Percentiles rank a stretch among this genome's conserved stretches.
Conservation (phyloP, 805 yeast species). For the Ogataea paraovalis region DNA sequence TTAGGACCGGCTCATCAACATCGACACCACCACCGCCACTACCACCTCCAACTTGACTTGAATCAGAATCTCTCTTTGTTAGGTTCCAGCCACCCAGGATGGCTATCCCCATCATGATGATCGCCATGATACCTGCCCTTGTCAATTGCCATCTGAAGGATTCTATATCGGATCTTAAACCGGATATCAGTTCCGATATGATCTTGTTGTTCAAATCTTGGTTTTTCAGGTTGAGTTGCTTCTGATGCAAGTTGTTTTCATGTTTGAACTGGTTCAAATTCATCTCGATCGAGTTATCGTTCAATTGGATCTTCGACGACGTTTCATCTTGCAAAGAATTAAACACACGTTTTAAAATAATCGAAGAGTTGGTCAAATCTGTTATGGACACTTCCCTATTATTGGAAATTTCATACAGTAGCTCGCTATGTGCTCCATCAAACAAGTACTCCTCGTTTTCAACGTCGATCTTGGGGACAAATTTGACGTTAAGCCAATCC, state of each 20-base stretch:
- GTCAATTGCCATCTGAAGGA: slow-evolving; percentile 91
- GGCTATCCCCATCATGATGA: slow-evolving; percentile 59
- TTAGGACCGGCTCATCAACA: slow-evolving; percentile 25
- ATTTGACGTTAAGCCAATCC: slow-evolving; percentile 43
- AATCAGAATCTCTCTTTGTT: slow-evolving; percentile 25
- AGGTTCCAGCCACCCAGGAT: slow-evolving; percentile 50
- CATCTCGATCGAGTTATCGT: slow-evolving; percentile 71
- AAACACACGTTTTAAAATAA: slow-evolving; percentile 67
- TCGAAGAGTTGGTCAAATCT: slow-evolving; percentile 61
- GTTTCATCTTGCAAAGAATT: slow-evolving; percentile 75
- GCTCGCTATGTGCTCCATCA: slow-evolving; percentile 88
- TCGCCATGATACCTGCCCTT: slow-evolving; percentile 78
- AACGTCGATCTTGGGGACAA: slow-evolving; percentile 58
- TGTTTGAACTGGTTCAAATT: slow-evolving; percentile 83
- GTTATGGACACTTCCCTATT: slow-evolving; percentile 68
- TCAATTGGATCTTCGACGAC: slow-evolving; percentile 48
- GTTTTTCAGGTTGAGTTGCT: slow-evolving; percentile 60
- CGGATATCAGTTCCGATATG: slow-evolving; percentile 74
- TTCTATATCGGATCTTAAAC: slow-evolving; percentile 82
- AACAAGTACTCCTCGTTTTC: slow-evolving; percentile 87
- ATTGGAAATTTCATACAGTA: slow-evolving; percentile 70
- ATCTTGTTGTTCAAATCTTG: slow-evolving; percentile 85
- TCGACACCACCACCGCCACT: slow-evolving; percentile 24
- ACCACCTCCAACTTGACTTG: slow-evolving; percentile 21
- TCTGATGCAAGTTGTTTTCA: slow-evolving; percentile 74